A percentile compares a stretch with the other conserved stretches of the same genome.
These are phyloP conservation scores for Emericellopsis atlantica DNA, from an alignment of 2,329 filamentous ascomycete species.

Conservation along the genomic window DNA sequence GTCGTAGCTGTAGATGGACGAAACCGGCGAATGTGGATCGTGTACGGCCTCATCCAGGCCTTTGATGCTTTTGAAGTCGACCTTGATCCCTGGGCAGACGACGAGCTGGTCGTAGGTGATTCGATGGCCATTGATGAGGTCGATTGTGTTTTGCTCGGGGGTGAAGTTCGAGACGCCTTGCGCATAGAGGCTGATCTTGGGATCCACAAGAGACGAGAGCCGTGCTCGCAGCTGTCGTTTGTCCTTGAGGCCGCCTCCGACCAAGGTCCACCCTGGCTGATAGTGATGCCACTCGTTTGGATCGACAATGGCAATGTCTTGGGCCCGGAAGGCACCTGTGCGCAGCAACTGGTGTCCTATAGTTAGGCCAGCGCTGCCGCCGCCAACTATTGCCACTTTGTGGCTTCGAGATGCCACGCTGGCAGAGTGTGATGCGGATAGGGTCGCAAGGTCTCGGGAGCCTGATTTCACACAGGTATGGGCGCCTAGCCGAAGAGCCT, in stretches of 20 bases:
- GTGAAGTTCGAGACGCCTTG: slow-evolving; percentile 33
- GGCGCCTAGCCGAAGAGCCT: too few relatives aligned
- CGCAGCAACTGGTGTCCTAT: slow-evolving; percentile 57
- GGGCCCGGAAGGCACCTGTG: slow-evolving; percentile 37
- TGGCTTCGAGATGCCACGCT: slow-evolving; percentile 21
- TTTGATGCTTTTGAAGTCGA: slow-evolving; percentile 37
- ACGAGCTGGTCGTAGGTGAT: slow-evolving; percentile 52
- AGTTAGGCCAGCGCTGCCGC: slow-evolving; percentile 50
- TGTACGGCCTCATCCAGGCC: slow-evolving; percentile 42
- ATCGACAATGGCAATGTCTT: slow-evolving; percentile 54
- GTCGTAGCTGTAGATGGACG: slow-evolving; percentile 45
- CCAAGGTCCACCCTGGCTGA: slow-evolving; percentile 58
- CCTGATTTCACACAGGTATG: too few relatives aligned
- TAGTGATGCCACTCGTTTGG: slow-evolving; percentile 53
- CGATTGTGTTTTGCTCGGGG: slow-evolving; percentile 44
- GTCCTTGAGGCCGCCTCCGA: slow-evolving; percentile 52
- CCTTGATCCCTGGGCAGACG: slow-evolving; percentile 43
- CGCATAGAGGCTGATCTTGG: slow-evolving; percentile 50
- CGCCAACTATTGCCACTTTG: slow-evolving; percentile 55
- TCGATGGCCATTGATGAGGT: slow-evolving; percentile 39
- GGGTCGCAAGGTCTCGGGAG: too few relatives aligned
- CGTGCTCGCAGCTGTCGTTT: slow-evolving; percentile 43
- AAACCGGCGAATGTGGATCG: slow-evolving; percentile 32
- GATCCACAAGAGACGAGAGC: slow-evolving; percentile 37
- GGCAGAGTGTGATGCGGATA: too few relatives aligned